phyloP scores from a whole-genome alignment of 2,329 filamentous ascomycete genomes.

The Podosphaera aphanis region DNA sequence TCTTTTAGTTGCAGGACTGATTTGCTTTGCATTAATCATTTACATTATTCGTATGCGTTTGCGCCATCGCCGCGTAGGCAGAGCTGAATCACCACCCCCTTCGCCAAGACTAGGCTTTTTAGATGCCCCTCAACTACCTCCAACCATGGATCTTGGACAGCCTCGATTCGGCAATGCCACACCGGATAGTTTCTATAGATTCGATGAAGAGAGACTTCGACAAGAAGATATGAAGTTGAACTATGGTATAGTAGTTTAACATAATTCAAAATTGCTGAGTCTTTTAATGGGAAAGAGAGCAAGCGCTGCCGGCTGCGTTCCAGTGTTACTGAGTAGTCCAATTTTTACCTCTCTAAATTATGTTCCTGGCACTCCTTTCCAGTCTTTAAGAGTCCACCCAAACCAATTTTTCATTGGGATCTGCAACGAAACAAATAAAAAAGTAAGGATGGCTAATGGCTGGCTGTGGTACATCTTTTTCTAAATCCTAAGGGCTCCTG shows the following conservation, averaged over 20 bases:
- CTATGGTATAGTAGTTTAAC: not conserved
- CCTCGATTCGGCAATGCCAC: not conserved
- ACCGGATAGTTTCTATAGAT: not conserved
- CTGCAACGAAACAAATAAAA: not conserved
- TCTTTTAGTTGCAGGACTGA: not conserved
- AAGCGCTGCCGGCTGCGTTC: not conserved
- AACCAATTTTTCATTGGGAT: not conserved
- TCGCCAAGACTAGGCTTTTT: not conserved
- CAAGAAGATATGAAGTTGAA: not conserved
- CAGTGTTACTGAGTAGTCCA: not conserved
- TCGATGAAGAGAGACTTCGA: not conserved
- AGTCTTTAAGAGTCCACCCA: not conserved
- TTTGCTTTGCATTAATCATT: not conserved
- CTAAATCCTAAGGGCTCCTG: too few species aligned
- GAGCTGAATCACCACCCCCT: constrained; percentile 1
- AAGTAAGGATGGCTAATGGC: not conserved
- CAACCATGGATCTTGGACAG: not conserved
- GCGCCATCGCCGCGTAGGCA: constrained; percentile 1
- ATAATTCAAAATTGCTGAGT: not conserved
- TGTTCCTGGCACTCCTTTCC: not conserved
- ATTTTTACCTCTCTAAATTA: not conserved
- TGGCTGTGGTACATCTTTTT: not conserved
- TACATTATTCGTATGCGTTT: constrained; percentile 1
- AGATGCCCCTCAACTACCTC: not conserved
- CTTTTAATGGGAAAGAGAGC: not conserved